Percentiles rank a stretch among this genome's conserved stretches.
Evolutionary conservation across 1,284 basidiomycete genomes (phyloP).

Genomic region (Neonothopanus nambi): DNA sequence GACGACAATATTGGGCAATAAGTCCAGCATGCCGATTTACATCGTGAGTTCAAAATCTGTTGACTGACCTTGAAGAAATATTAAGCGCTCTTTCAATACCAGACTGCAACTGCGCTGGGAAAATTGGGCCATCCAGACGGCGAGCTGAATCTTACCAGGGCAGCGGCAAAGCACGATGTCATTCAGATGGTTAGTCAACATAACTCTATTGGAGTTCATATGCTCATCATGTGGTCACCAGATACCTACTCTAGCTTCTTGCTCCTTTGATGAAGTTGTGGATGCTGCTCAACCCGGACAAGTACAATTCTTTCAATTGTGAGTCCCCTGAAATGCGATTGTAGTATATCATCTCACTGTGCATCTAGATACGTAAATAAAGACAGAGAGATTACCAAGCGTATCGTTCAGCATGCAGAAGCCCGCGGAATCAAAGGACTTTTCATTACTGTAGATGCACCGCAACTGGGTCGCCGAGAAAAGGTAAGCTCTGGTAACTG

Average conservation of each 20-base stretch:
- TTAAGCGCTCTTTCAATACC: neutral
- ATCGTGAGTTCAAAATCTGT: conserved; percentile 44
- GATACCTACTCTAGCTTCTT: conserved; percentile 89
- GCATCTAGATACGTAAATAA: conserved; percentile 78
- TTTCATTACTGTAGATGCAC: conserved; percentile 93
- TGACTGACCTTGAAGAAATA: conserved; percentile 7
- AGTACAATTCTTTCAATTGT: conserved; percentile 80
- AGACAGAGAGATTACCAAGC: conserved; percentile 79
- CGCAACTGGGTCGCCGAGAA: conserved; percentile 87
- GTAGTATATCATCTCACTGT: conserved; percentile 3
- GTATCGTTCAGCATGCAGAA: conserved; percentile 84
- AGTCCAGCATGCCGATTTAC: conserved; percentile 80
- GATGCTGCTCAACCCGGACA: conserved; percentile 76
- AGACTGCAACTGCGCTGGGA: conserved; percentile 79
- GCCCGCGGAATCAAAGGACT: conserved; percentile 81
- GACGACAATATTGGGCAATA: conserved; percentile 76
- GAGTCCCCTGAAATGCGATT: conserved; percentile 22
- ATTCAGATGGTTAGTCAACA: conserved; percentile 80
- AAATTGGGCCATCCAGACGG: conserved; percentile 95
- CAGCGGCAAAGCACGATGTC: conserved; percentile 77
- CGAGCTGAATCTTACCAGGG: conserved; percentile 84
- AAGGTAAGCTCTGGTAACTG: conserved; percentile 45
- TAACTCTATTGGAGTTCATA: conserved; percentile 3
- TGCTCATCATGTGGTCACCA: conserved; percentile 26
- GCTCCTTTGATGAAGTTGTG: conserved; percentile 89